phyloP scores from a whole-genome alignment of 2,329 filamentous ascomycete species.

The Ceratocystis lukuohia region DNA sequence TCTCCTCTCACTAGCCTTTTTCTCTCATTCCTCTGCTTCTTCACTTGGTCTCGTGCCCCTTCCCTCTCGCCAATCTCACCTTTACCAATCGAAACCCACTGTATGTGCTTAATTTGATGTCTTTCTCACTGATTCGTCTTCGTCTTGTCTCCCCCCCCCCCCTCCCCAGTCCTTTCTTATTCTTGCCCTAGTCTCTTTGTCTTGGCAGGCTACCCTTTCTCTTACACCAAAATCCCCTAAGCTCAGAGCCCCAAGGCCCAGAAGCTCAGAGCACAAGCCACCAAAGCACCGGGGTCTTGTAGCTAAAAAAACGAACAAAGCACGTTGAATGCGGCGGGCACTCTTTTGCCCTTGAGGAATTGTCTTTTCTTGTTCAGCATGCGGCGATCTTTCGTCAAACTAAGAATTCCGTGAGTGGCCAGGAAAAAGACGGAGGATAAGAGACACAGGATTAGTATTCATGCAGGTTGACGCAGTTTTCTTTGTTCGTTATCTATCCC shows the following conservation, averaged over 20 bases:
- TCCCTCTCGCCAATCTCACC: neutral
- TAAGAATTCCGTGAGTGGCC: too few species aligned
- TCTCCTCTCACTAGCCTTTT: neutral
- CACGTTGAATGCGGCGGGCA: neutral
- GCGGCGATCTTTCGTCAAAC: too few species aligned
- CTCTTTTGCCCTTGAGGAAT: too few species aligned
- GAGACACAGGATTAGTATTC: neutral
- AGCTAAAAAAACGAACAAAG: neutral
- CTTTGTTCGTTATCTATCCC: neutral
- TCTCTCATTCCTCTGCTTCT: neutral
- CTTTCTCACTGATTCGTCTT: neutral
- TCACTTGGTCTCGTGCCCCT: neutral
- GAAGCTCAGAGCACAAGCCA: neutral
- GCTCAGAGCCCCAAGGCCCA: neutral
- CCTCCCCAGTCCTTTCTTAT: neutral
- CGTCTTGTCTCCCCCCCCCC: neutral
- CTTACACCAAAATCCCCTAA: neutral
- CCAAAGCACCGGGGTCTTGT: neutral
- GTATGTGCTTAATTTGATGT: too few species aligned
- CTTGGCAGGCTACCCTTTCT: neutral
- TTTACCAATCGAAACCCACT: neutral
- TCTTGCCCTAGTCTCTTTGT: neutral
- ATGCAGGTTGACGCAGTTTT: neutral
- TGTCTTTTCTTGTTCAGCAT: too few species aligned
- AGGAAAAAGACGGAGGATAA: too few species aligned